A percentile compares a stretch with the other conserved stretches of the same genome.
These are phyloP conservation scores for Fistulina hepatica DNA, from an alignment of 1,284 basidiomycete species.

Conservation along the genomic window DNA sequence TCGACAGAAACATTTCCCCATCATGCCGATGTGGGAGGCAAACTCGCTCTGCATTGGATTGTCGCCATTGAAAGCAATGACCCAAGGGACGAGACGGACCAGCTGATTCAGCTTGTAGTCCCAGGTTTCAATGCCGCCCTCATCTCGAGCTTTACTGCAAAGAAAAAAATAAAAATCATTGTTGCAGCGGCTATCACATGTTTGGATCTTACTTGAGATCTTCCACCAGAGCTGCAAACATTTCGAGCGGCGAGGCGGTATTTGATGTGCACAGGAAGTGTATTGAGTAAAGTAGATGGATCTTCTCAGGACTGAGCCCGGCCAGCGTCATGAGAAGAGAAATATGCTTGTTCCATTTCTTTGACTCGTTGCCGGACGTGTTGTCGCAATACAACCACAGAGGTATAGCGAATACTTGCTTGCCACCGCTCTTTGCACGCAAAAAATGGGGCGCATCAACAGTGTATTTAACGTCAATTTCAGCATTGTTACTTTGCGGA, in stretches of 20 bases:
- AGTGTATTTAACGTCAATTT: not conserved
- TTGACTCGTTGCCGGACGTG: constrained; percentile 29
- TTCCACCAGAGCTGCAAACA: constrained; percentile 16
- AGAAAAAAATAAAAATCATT: not conserved
- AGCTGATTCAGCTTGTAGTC: constrained; percentile 12
- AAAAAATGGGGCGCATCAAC: constrained; percentile 12
- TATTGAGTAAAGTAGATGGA: constrained; percentile 21
- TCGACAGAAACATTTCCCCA: constrained; percentile 14
- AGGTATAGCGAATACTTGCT: constrained; percentile 19
- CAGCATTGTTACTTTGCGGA: not conserved
- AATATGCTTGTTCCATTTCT: constrained; percentile 30
- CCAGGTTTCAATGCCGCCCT: constrained; percentile 14
- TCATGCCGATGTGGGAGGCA: constrained; percentile 16
- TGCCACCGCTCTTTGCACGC: constrained; percentile 16
- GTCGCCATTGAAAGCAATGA: constrained; percentile 16
- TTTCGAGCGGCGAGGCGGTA: constrained; percentile 18
- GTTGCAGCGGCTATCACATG: not conserved
- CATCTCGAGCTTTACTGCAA: constrained; percentile 11
- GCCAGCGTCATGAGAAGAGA: constrained; percentile 22
- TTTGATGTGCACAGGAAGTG: constrained; percentile 22
- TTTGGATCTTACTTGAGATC: constrained; percentile 14
- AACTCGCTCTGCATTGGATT: constrained; percentile 21
- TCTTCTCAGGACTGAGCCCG: constrained; percentile 18
- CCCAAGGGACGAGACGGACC: constrained; percentile 12
- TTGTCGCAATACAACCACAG: constrained; percentile 35